Evolutionary conservation across 805 yeast species (phyloP).

Genomic region (Cyberlindnera samutprakarnensis): DNA sequence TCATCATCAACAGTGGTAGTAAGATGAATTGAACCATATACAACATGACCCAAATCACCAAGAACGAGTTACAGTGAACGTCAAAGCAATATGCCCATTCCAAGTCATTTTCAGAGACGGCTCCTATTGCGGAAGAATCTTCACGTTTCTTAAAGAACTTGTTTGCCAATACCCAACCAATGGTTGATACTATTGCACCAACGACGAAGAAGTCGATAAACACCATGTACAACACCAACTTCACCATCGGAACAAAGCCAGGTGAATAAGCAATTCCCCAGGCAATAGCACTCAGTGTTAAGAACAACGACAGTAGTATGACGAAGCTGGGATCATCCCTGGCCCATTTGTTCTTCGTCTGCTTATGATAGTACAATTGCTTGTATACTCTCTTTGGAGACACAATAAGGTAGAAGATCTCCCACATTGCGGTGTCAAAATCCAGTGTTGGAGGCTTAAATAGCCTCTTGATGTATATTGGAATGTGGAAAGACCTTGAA

Average conservation of each 20-base stretch:
- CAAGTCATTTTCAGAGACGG: constrained; percentile 33
- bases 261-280: constrained; percentile 87
- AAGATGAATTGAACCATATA: constrained; percentile 70
- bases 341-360: constrained; percentile 73
- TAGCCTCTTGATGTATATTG: constrained; percentile 35
- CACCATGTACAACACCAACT: constrained; percentile 75
- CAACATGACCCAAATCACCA: constrained; percentile 68
- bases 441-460: constrained; percentile 76
- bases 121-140: constrained; percentile 20
- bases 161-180: constrained; percentile 68
- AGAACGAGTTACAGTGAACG: constrained; percentile 85
- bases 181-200: constrained; percentile 63
- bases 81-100: constrained; percentile 97
- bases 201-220: constrained; percentile 68
- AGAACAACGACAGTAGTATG: constrained; percentile 56
- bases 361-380: constrained; percentile 74
- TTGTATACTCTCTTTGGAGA: constrained; percentile 80
- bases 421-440: constrained; percentile 92
- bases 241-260: constrained; percentile 48
- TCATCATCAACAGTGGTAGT: constrained; percentile 60
- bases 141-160: constrained; percentile 43
- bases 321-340: constrained; percentile 91
- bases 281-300: constrained; percentile 70
- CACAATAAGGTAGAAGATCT: constrained; percentile 62
- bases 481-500: constrained; percentile 20